Evolutionary conservation across 2,329 filamentous ascomycete species (phyloP).

Genomic region (Talaromyces pinophilus): DNA sequence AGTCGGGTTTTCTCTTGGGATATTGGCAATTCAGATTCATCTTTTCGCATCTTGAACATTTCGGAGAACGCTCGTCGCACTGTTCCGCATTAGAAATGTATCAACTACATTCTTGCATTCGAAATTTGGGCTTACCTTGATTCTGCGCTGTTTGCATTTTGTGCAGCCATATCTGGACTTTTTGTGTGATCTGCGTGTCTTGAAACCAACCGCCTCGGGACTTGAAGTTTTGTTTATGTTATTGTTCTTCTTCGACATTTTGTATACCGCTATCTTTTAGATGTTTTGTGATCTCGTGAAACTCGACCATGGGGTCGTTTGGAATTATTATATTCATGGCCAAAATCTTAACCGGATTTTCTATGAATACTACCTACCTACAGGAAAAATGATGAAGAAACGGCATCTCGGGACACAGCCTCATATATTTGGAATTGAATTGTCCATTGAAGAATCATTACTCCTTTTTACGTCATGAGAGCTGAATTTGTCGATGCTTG

Average conservation of each 20-base stretch:
- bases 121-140: constrained; percentile 35
- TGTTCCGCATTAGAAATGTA: constrained; percentile 25
- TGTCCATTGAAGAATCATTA: neutral
- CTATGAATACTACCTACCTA: neutral
- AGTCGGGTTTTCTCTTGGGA: constrained; percentile 18
- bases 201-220: constrained; percentile 20
- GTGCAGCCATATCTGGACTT: constrained; percentile 41
- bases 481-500: constrained; percentile 10
- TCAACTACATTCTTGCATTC: neutral
- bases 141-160: constrained; percentile 39
- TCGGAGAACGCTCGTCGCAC: constrained; percentile 40
- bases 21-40: constrained; percentile 36
- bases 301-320: neutral
- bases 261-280: neutral
- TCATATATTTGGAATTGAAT: constrained; percentile 20
- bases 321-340: neutral
- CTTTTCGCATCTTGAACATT: constrained; percentile 39
- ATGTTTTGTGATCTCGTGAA: neutral
- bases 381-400: neutral
- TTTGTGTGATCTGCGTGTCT: constrained; percentile 30
- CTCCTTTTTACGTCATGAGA: constrained; percentile 7
- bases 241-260: constrained; percentile 1
- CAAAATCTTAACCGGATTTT: neutral
- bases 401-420: constrained; percentile 17
- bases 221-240: neutral